Percentiles rank a stretch among this genome's conserved stretches.
These are phyloP conservation scores for Adiantum capillusveneris DNA, from an alignment of 75 land plant species.

Conservation along the genomic window DNA sequence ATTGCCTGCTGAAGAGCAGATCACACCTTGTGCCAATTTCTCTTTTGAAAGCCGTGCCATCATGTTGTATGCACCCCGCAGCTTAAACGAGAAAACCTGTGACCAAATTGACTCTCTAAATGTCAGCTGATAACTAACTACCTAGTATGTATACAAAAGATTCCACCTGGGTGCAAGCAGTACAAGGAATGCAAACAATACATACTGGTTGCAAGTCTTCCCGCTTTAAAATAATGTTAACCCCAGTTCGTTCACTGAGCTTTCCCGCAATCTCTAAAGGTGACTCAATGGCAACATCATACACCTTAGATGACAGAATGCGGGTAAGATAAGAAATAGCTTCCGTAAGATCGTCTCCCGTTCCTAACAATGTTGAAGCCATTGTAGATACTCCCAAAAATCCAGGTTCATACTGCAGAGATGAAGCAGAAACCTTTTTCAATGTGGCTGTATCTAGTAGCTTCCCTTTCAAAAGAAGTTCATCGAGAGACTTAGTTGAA, in stretches of 20 bases:
- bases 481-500: too few relatives aligned
- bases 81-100: conserved; percentile 53
- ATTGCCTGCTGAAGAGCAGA: conserved; percentile 54
- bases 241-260: conserved; percentile 31
- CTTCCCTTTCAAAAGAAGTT: too few relatives aligned
- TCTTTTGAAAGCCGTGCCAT: conserved; percentile 44
- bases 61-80: conserved; percentile 56
- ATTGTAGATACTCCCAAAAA: conserved; percentile 29
- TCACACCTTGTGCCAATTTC: conserved; percentile 36
- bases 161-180: too few relatives aligned
- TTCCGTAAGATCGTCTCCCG: conserved; percentile 4
- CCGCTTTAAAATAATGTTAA: conserved; percentile 28
- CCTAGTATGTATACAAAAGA: too few relatives aligned
- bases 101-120: too few relatives aligned
- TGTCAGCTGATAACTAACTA: too few relatives aligned
- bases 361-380: not conserved
- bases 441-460: too few relatives aligned
- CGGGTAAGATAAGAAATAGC: conserved; percentile 31
- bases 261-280: conserved; percentile 41
- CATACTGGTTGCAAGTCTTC: conserved; percentile 51
- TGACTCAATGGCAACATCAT: conserved; percentile 47
- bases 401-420: conserved; percentile 41
- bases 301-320: conserved; percentile 41
- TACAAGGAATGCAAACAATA: not conserved
- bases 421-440: conserved; percentile 22